Evolutionary conservation across 345 rosid species (phyloP).

Genomic region (Acer yangbiense): DNA sequence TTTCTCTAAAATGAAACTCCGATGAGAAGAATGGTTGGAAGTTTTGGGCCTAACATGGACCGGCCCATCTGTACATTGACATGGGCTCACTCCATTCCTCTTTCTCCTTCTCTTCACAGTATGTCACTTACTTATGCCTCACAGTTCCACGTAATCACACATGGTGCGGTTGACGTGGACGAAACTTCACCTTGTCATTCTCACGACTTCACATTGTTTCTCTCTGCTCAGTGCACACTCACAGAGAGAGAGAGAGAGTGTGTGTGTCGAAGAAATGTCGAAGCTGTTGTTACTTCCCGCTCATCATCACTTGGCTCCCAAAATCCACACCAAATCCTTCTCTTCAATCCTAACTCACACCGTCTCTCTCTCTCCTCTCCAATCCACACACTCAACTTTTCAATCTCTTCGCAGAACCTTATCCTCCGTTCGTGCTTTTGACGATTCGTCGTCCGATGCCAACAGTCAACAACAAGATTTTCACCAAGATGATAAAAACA

Average conservation of each 20-base stretch:
- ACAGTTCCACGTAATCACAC: no score
- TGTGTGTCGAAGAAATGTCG: constrained; percentile 41
- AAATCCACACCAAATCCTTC: constrained; percentile 30
- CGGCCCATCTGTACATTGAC: no score
- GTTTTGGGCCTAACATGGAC: no score
- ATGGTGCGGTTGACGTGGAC: constrained; percentile 24
- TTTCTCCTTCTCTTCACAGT: no score
- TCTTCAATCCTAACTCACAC: constrained; percentile 31
- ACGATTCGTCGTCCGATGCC: constrained; percentile 54
- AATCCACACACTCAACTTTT: not conserved
- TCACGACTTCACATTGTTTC: not conserved
- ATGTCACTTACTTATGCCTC: no score
- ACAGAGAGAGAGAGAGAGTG: not conserved
- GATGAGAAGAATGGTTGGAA: no score
- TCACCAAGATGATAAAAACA: not conserved
- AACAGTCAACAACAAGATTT: constrained; percentile 22
- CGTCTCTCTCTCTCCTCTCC: constrained; percentile 27
- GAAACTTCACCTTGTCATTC: constrained; percentile 25
- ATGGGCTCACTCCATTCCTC: no score
- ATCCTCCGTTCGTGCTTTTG: constrained; percentile 59
- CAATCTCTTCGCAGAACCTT: constrained; percentile 25
- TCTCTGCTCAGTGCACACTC: not conserved
- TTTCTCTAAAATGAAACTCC: no score
- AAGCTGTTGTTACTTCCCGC: constrained; percentile 52
- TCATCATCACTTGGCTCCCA: constrained; percentile 37